Percentiles rank a stretch among this genome's conserved stretches.
phyloP scores from a whole-genome alignment of 306 rosid species.

The Citrullus mucosospermus region DNA sequence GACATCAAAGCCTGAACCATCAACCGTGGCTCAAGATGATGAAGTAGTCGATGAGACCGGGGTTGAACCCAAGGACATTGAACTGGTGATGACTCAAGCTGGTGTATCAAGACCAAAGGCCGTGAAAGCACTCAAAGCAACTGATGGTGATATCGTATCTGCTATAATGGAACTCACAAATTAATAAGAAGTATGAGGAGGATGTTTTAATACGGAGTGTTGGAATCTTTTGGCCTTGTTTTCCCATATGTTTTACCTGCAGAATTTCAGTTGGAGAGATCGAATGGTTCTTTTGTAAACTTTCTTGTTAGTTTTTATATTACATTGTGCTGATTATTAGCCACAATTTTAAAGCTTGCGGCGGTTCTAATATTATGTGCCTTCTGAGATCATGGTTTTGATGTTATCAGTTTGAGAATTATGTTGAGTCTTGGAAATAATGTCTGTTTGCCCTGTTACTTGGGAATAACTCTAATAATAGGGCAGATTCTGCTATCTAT shows the following conservation, averaged over 20 bases:
- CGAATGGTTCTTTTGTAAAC: neutral
- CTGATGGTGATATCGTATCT: conserved; percentile 67
- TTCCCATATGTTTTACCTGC: neutral
- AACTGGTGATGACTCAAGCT: conserved; percentile 91
- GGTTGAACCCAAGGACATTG: conserved; percentile 78
- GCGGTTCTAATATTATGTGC: neutral
- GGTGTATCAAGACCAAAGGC: conserved; percentile 73
- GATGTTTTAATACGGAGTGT: neutral
- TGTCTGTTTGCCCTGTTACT: too few relatives aligned
- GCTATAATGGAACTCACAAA: conserved; percentile 87
- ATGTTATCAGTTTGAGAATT: neutral
- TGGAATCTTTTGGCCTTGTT: neutral
- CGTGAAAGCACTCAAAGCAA: conserved; percentile 65
- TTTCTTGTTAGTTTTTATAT: neutral
- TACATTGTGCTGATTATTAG: neutral
- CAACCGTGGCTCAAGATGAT: conserved; percentile 48
- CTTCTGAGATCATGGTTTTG: neutral
- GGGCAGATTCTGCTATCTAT: too few relatives aligned
- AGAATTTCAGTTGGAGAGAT: neutral
- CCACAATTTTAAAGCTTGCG: neutral
- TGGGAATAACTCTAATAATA: too few relatives aligned
- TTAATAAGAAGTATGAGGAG: conserved; percentile 14
- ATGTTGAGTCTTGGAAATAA: neutral
- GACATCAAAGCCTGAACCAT: conserved; percentile 53
- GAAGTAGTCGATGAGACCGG: conserved; percentile 72